Evolutionary conservation across 257 asterid genomes (phyloP), one percentile per base, ranked within the genome.

Genomic region (Solanum bulbocastanum): DNA sequence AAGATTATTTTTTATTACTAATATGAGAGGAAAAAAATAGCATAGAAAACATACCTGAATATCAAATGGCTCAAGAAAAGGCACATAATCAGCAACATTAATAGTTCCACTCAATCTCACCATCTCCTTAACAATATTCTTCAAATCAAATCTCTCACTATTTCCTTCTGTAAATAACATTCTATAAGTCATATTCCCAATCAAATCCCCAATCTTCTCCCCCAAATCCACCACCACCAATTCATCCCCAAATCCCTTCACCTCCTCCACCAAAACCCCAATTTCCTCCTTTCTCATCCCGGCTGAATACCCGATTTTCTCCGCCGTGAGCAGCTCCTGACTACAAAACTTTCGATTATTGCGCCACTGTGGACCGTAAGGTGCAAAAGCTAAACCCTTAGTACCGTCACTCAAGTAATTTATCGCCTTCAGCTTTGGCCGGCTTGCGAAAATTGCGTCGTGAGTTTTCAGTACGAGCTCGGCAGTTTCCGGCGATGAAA

Each of bases 31-130:
- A n/a, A 49, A 8, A 49, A 49, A 15, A 49, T 15, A 49, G 3
- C 1, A 16, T 52, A 18, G n/a, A 52, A 2, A 52, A 20, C 23
- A 46, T 13, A 86, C 88, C 85, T 75, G 88, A 10, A 74, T 65
- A 75, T 86, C 88, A 52, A 86, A 74, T 14, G 75, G 74, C 84
- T 73, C 66, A 23, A 86, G 85, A 56, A 86, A 86, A 32, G 85
- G 65, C 18, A 86, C 22, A 56, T 86, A 75, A 58, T 86, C 88
- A 42, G 85, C 88, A 13, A 75, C 23, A 86, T 74, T 86, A 30
- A 86, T 75, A 33, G 76, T 58, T 56, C 85, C 88, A 35, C 5
- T 27, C 88, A 86, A 36, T 22, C 65, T 36, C 62, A 86, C 68
- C 27, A 58, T 36, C 40, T 86, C 88, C 10, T 74, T 84, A 25